phyloP scores from a whole-genome alignment of 768 basidiomycete genomes.

The Chiua virens region DNA sequence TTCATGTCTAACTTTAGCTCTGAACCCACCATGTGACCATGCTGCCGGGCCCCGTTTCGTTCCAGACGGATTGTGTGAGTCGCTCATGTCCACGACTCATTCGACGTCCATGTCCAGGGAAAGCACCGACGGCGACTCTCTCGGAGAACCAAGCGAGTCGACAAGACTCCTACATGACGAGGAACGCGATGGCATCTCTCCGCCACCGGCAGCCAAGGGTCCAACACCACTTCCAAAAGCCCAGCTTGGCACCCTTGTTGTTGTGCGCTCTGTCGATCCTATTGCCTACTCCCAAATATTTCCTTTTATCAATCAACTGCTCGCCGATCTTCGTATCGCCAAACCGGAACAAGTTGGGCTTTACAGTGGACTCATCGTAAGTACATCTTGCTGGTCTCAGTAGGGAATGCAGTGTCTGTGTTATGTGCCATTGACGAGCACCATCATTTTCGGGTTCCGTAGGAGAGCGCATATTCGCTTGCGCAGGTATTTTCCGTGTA shows the following conservation, averaged over 20 bases:
- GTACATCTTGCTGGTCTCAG: constrained; percentile 14
- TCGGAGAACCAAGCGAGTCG: constrained; percentile 5
- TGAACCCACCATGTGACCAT: not conserved
- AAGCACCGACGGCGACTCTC: not conserved
- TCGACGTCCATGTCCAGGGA: not conserved
- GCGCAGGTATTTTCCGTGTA: constrained; percentile 42
- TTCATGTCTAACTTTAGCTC: not conserved
- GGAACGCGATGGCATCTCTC: constrained; percentile 7
- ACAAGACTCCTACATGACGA: constrained; percentile 8
- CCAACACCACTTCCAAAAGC: constrained; percentile 38
- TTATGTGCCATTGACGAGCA: too few relatives aligned
- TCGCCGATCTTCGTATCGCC: constrained; percentile 51
- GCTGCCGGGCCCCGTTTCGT: too few relatives aligned
- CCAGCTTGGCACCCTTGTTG: constrained; percentile 42
- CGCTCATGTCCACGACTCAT: not conserved
- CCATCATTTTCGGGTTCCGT: not conserved
- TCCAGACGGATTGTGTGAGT: not conserved
- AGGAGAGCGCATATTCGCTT: constrained; percentile 59
- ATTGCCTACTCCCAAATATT: constrained; percentile 61
- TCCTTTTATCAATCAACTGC: constrained; percentile 68
- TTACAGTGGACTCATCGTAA: constrained; percentile 63
- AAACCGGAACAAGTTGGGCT: constrained; percentile 59
- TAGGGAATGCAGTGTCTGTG: not conserved
- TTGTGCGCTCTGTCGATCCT: constrained; percentile 56
- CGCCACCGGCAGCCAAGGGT: not conserved